phyloP scores from a whole-genome alignment of 1,284 basidiomycete genomes.

The Ganoderma lingzhi region DNA sequence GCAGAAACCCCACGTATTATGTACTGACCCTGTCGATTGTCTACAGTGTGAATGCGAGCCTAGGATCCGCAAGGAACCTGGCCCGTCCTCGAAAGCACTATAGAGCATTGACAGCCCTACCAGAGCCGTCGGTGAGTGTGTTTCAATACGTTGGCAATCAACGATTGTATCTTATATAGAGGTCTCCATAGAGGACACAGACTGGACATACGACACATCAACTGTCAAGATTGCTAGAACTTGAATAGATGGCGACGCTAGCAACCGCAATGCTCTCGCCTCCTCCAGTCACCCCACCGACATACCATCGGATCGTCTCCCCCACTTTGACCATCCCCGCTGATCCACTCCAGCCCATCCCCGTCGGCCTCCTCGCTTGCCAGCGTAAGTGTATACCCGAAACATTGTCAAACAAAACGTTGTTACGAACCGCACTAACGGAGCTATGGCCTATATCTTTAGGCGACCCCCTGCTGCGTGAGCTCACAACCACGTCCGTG shows the following conservation, averaged over 20 bases:
- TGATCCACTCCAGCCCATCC: slow-evolving; percentile 58
- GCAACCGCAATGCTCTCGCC: slow-evolving; percentile 41
- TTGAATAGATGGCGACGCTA: slow-evolving; percentile 39
- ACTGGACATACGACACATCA: not conserved
- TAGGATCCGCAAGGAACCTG: not conserved
- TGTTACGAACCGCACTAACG: not conserved
- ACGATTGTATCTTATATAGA: not conserved
- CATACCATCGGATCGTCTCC: slow-evolving; percentile 72
- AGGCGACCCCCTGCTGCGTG: slow-evolving; percentile 73
- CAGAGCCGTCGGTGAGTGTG: not conserved
- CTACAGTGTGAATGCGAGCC: not conserved
- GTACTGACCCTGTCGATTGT: not conserved
- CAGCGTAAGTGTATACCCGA: slow-evolving; percentile 57
- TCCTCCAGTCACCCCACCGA: slow-evolving; percentile 51
- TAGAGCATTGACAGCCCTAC: not conserved
- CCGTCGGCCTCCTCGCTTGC: slow-evolving; percentile 77
- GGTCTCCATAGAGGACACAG: not conserved
- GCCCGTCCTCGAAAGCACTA: not conserved
- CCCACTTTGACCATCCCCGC: slow-evolving; percentile 61
- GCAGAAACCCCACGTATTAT: not conserved
- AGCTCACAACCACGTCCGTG: slow-evolving; percentile 63
- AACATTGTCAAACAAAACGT: not conserved
- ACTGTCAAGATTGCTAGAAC: not conserved
- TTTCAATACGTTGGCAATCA: not conserved
- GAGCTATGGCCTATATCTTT: slow-evolving; percentile 18